Evolutionary conservation across 208 protist species (phyloP).

Genomic region (Porcisia hertigi): DNA sequence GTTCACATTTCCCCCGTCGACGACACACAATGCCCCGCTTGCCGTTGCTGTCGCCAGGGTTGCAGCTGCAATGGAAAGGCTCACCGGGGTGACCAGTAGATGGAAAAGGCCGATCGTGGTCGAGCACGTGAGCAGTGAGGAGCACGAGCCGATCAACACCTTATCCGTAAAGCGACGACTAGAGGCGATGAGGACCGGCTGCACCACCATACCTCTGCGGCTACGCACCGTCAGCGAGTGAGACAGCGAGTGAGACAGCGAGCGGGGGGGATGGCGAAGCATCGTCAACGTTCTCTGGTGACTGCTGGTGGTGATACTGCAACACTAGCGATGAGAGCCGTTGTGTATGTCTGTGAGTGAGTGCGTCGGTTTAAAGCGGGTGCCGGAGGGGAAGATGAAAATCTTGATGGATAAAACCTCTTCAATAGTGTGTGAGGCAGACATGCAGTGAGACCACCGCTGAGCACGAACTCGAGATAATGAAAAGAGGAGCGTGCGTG

Average conservation of each 20-base stretch:
- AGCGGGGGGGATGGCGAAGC: conserved; percentile 23
- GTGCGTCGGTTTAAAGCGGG: too few relatives aligned
- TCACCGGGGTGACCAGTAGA: conserved; percentile 82
- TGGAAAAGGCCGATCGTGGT: conserved; percentile 83
- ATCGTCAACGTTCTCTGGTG: conserved; percentile 1
- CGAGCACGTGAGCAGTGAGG: conserved; percentile 56
- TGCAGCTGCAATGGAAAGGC: conserved; percentile 49
- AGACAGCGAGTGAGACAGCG: conserved; percentile 3
- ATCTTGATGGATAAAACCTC: background rate
- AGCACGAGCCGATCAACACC: conserved; percentile 65
- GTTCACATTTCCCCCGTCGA: conserved; percentile 77
- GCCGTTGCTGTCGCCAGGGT: conserved; percentile 68
- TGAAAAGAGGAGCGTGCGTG: background rate
- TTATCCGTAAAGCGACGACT: conserved; percentile 76
- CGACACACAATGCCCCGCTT: conserved; percentile 65
- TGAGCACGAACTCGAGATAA: background rate
- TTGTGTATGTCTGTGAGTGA: background rate
- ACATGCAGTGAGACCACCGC: background rate
- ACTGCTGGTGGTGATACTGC: background rate
- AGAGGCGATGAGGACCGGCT: conserved; percentile 6
- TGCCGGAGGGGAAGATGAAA: background rate
- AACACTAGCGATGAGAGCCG: background rate
- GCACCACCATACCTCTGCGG: background rate
- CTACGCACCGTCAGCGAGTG: conserved; percentile 4
- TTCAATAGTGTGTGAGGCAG: background rate